Evolutionary conservation across 2,329 filamentous ascomycete genomes (phyloP).

Genomic region (Fusarium annulatum): DNA sequence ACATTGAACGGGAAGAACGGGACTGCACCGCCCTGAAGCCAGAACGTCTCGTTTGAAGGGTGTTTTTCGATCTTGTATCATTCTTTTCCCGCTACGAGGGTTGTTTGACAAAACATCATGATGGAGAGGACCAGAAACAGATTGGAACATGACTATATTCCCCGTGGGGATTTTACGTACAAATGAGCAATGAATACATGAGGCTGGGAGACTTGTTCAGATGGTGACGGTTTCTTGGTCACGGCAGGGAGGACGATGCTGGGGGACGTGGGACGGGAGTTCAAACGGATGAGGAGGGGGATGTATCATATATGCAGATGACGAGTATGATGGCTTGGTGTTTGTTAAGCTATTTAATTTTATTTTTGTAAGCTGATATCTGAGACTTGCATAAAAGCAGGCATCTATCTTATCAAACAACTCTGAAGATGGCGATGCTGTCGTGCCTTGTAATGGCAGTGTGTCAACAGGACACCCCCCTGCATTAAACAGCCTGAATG

Average conservation of each 20-base stretch:
- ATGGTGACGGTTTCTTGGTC: slow-evolving; percentile 21
- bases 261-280: slow-evolving; percentile 41
- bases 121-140: slow-evolving; percentile 32
- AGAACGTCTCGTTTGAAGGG: slow-evolving; percentile 20
- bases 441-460: neutral
- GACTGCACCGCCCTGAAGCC: slow-evolving; percentile 2
- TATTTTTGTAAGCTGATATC: neutral
- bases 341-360: neutral
- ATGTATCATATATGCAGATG: neutral
- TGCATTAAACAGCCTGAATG: neutral
- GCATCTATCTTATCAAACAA: neutral
- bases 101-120: slow-evolving; percentile 28
- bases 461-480: neutral
- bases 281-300: slow-evolving; percentile 33
- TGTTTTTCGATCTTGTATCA: slow-evolving; percentile 4
- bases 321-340: neutral
- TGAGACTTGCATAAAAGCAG: neutral
- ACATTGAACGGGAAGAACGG: slow-evolving; percentile 24
- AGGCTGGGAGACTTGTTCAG: neutral
- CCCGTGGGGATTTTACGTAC: slow-evolving; percentile 8
- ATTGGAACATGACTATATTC: slow-evolving; percentile 19
- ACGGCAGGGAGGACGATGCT: slow-evolving; percentile 35
- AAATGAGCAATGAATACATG: neutral
- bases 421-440: neutral
- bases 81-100: neutral